Base-by-base conservation (phyloP, 2,329 filamentous ascomycete species). In the Ophiostoma perfectum region DNA sequence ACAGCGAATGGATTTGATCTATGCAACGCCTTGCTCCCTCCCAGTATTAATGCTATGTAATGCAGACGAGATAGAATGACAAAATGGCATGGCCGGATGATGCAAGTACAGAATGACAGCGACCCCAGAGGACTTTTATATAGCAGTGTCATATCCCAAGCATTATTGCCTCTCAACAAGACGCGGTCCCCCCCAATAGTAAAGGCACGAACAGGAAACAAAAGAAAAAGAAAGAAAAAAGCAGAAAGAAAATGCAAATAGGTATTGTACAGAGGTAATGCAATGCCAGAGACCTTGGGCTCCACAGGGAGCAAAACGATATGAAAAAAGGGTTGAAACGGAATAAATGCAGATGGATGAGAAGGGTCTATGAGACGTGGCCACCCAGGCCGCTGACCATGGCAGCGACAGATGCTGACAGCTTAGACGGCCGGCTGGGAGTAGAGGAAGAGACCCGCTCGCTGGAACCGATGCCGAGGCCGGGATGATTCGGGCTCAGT, bases 311-410 rank as follows among this genome's bases (percentile, higher is more conserved):
- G 60, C 64, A 27, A 45, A 44, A n/a, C 39, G 38, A 41, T 36
- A 6, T 27, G 55, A 62, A 60, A 41, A 36, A 62, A 2, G 18
- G 38, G 8, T 4, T 18, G n/a, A 27, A 18, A 5, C n/a, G 47
- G 49, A n/a, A 18, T 4, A 12, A 42, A 63, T 44, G 39, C 16
- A 63, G 42, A 63, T 27, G n/a, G 18, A 42, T 8, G 7, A 18
- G 8, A 27, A 8, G 27, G 4, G 11, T 52, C 42, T 45, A 70
- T 12, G 65, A 58, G 36, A 70, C 38, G 36, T 72, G 71, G 1
- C 71, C 70, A 11, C 71, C 71, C 42, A 72, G 39, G 4, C 71
- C 70, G 65, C 62, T 70, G 7, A 72, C 70, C 60, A 71, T 64
- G 18, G 71, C 70, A 1, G 71, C 71, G 36, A 72, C 64, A 6